phyloP scores from a whole-genome alignment of 2,329 filamentous ascomycete genomes.

The Ploettnerulaceae sp. region DNA sequence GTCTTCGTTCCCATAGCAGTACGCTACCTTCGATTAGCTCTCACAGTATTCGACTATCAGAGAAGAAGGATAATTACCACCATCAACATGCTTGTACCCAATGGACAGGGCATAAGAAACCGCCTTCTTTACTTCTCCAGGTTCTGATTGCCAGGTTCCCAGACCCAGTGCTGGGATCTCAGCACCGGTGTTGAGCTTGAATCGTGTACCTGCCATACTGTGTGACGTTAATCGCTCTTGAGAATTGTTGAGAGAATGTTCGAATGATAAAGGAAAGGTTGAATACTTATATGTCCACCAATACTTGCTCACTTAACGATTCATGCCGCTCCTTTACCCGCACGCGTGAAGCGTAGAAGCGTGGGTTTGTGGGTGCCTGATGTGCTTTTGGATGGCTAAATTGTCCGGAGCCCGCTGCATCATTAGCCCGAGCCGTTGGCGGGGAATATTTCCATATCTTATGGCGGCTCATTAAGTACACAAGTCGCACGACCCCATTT shows the following conservation, averaged over 20 bases:
- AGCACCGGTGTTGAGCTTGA: conserved; percentile 37
- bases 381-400: not conserved
- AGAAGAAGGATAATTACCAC: conserved; percentile 21
- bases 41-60: not conserved
- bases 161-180: conserved; percentile 41
- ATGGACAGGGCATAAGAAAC: conserved; percentile 38
- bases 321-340: conserved; percentile 10
- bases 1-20: conserved; percentile 76
- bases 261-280: conserved; percentile 2
- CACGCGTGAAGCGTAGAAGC: not conserved
- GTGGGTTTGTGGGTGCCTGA: not conserved
- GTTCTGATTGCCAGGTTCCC: conserved; percentile 42
- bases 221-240: not conserved
- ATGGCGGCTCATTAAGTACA: no score
- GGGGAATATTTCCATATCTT: not conserved
- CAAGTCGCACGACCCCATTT: no score
- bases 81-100: conserved; percentile 52
- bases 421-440: conserved; percentile 2
- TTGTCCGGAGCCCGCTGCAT: conserved; percentile 5
- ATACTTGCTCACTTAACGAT: conserved; percentile 6
- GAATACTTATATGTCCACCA: no score
- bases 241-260: not conserved
- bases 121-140: conserved; percentile 40
- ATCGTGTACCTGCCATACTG: conserved; percentile 29
- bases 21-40: conserved; percentile 44